Evolutionary conservation across 495 filamentous ascomycete species (phyloP).

Genomic region (Pyrenula aspistea): DNA sequence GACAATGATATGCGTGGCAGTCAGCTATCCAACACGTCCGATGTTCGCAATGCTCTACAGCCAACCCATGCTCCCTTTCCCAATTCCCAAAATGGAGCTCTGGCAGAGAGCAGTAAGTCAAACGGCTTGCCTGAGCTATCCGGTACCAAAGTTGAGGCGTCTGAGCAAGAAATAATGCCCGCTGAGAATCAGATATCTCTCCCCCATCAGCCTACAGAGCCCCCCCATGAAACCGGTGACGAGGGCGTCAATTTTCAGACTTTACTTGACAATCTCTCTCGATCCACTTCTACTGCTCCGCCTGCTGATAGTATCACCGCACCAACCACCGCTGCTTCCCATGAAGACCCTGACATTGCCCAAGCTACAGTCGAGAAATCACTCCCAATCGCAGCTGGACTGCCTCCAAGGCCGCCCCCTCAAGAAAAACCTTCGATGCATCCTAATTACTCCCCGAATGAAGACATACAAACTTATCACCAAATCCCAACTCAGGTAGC

Average conservation of each 20-base stretch:
- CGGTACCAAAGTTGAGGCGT: background rate
- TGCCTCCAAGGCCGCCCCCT: conserved; percentile 36
- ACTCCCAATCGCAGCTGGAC: conserved; percentile 25
- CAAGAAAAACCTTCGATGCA: conserved; percentile 45
- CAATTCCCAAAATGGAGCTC: background rate
- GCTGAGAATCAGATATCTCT: background rate
- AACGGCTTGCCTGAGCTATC: background rate
- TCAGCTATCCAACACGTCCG: background rate
- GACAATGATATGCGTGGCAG: background rate
- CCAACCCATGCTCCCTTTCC: background rate
- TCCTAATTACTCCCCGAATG: conserved; percentile 40
- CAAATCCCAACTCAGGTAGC: conserved; percentile 26
- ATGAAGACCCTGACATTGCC: conserved; percentile 18
- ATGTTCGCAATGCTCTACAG: background rate
- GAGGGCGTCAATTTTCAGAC: conserved; percentile 39
- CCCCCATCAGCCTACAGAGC: background rate
- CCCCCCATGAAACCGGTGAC: conserved; percentile 6
- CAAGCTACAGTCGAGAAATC: conserved; percentile 23
- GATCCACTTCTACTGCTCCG: conserved; percentile 22
- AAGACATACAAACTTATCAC: conserved; percentile 48
- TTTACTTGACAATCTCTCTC: conserved; percentile 38
- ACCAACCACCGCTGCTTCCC: conserved; percentile 14
- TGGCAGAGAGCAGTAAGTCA: background rate
- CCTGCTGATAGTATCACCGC: conserved; percentile 19
- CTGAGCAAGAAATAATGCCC: background rate